Evolutionary conservation across 371 early-diverging fungal species (phyloP).

Genomic region (Dinochytrium kinnereticum): DNA sequence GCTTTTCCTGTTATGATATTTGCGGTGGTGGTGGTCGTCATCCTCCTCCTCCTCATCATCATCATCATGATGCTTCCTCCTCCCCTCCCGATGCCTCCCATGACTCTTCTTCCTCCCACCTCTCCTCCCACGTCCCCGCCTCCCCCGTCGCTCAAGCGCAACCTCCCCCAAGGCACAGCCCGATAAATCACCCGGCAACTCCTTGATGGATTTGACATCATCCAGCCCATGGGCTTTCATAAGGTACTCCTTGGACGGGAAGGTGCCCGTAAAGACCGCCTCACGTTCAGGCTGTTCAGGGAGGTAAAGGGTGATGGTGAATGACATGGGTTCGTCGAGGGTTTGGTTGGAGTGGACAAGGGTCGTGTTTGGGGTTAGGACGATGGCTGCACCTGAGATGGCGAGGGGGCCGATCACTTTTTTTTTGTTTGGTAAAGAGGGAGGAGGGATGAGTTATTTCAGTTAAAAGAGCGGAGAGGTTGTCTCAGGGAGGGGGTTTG

Average conservation of each 20-base stretch:
- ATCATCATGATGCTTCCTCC: conserved; percentile 2
- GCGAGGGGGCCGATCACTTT: conserved; percentile 32
- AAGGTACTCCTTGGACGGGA: conserved; percentile 22
- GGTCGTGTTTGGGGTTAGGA: conserved; percentile 16
- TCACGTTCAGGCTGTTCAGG: conserved; percentile 42
- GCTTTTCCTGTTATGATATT: too few species aligned
- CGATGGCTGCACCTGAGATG: conserved; percentile 37
- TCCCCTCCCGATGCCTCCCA: not conserved
- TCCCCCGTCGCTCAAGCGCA: not conserved
- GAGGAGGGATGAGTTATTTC: too few species aligned
- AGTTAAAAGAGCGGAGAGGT: too few species aligned
- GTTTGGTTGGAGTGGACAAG: not conserved
- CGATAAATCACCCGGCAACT: conserved; percentile 6
- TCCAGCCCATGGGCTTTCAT: conserved; percentile 10
- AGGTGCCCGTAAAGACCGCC: conserved; percentile 36
- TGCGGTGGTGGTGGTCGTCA: not conserved
- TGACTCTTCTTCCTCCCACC: too few species aligned
- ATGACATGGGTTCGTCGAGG: too few species aligned
- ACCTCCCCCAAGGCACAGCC: not conserved
- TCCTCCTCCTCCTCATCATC: not conserved
- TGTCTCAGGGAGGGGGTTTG: too few species aligned
- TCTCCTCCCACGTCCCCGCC: not conserved
- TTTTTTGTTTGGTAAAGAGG: too few species aligned
- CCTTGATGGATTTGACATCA: conserved; percentile 23
- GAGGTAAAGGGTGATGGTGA: conserved; percentile 37